Base-by-base conservation (phyloP, 2,329 filamentous ascomycete genomes). In the Hypoxylon sp. region DNA sequence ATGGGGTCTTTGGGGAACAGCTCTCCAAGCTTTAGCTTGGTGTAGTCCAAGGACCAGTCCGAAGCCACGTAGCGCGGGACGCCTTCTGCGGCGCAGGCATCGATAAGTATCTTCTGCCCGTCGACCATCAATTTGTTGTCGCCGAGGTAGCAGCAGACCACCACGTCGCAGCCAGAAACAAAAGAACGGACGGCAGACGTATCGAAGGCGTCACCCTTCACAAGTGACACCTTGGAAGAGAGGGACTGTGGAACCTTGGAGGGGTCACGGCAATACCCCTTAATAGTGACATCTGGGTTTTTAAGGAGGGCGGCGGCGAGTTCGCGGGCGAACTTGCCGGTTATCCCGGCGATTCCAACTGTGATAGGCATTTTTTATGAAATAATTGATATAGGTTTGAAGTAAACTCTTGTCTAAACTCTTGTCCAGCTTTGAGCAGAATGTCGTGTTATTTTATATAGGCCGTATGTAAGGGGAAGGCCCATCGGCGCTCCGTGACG, bases 11-110 rank as follows among this genome's bases (percentile, higher is more conserved):
- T 83, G 1, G 73, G 61, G 32, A 76, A 75, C 5, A 79, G 73
- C 48, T 81, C 63, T 5, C 81, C 80, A 2, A 77, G 65, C 49
- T 79, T 60, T 5, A 83, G 74, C 60, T 79, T 79, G 17, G 75
- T 78, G 59, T 78, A 83, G 59, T 83, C 81, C n/a, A 83, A 28
- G 0, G 75, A 64, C 68, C 74, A 83, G 71, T 83, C 81, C 36
- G 78, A 79, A 2, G 81, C 80, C 7, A 83, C 69, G 64, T 82
- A 83, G 1, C 81, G 75, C 17, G 76, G 68, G 5, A 82, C 80
- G 0, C 71, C 67, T 2, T 73, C 75, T 1, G 62, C 73, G 1
- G 78, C 77, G 62, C 80, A 81, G 1, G 78, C 77, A 62, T 83
- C 81, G 34, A 83, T 79, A 5, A 83, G 75, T 0, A 73, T 45